phyloP scores from a whole-genome alignment of 2,329 filamentous ascomycete genomes.

The Plenodomus biglobosus region DNA sequence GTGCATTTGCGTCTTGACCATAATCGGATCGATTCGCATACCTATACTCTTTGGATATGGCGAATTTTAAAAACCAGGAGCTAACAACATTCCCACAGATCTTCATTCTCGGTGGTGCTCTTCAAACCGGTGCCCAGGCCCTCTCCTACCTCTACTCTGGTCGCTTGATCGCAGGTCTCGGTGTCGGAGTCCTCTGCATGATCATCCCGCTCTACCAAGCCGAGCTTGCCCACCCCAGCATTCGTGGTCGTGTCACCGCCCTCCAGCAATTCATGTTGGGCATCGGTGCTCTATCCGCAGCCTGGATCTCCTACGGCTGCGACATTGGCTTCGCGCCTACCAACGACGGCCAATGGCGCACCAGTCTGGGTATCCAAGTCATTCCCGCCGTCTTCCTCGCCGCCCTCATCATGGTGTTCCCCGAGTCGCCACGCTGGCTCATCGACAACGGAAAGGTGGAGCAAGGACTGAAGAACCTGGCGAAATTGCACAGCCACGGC shows the following conservation, averaged over 20 bases:
- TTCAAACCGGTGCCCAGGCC: constrained; percentile 69
- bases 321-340: constrained; percentile 53
- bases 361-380: constrained; percentile 70
- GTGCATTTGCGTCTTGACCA: background rate
- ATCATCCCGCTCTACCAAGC: constrained; percentile 74
- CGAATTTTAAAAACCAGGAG: too few relatives aligned
- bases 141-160: constrained; percentile 69
- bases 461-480: constrained; percentile 66
- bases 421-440: constrained; percentile 69
- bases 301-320: constrained; percentile 72
- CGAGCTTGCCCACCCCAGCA: constrained; percentile 75
- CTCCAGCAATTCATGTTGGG: constrained; percentile 84
- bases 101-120: constrained; percentile 70
- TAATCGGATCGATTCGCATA: too few relatives aligned
- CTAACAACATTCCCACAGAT: background rate
- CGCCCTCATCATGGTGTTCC: constrained; percentile 69
- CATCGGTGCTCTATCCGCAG: constrained; percentile 70
- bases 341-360: constrained; percentile 60
- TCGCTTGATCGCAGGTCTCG: constrained; percentile 67
- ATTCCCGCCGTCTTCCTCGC: constrained; percentile 67
- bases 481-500: constrained; percentile 69
- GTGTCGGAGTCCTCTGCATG: constrained; percentile 64
- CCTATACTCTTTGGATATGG: too few relatives aligned
- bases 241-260: constrained; percentile 72
- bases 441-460: constrained; percentile 70